Evolutionary conservation across 148 eudicot species (phyloP).

Genomic region (Silene uniflora): DNA sequence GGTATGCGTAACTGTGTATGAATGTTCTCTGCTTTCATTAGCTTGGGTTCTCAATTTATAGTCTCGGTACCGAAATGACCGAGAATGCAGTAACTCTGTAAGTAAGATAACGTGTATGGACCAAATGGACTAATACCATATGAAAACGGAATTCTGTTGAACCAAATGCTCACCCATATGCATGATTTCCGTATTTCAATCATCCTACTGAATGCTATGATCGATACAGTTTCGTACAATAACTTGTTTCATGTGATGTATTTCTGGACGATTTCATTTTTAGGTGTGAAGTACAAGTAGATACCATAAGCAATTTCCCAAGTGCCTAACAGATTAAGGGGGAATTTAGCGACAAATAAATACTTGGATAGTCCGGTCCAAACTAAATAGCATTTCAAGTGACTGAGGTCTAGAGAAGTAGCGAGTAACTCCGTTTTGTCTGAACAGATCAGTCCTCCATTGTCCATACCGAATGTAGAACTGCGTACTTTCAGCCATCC

Average conservation of each 20-base stretch:
- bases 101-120: not conserved
- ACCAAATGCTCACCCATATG: not conserved
- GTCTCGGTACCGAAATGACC: not conserved
- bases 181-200: not conserved
- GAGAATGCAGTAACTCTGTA: not conserved
- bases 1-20: too few species aligned
- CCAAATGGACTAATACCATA: not conserved
- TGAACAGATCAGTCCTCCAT: not conserved
- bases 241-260: not conserved
- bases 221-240: not conserved
- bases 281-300: slow-evolving; percentile 1
- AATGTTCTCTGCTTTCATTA: too few species aligned
- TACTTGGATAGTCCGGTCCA: not conserved
- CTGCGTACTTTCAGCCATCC: not conserved
- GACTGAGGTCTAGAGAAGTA: not conserved
- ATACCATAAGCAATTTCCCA: not conserved
- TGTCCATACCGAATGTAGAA: slow-evolving; percentile 7
- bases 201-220: not conserved
- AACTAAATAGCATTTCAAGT: slow-evolving; percentile 3
- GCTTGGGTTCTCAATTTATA: slow-evolving; percentile 8
- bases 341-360: not conserved
- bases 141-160: not conserved
- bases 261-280: not conserved
- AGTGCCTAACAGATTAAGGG: not conserved
- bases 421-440: not conserved